Evolutionary conservation across 805 yeast species (phyloP).

Genomic region (Sugiyamaella floridensis): DNA sequence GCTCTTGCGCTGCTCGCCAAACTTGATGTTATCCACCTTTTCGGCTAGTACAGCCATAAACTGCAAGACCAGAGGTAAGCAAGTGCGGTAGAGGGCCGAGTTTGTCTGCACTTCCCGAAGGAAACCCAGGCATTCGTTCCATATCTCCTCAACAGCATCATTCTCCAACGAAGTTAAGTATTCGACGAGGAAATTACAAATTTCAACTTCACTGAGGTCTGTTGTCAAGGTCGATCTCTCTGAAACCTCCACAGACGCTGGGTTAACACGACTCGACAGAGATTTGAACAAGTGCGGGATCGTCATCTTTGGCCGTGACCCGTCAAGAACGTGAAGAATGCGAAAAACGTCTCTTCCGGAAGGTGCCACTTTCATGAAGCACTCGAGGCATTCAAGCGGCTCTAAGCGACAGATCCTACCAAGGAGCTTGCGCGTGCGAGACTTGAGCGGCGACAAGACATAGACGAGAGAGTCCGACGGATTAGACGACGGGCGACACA

Average conservation of each 20-base stretch:
- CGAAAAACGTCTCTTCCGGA: slow-evolving; percentile 41
- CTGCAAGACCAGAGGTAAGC: slow-evolving; percentile 49
- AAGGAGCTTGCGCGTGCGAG: slow-evolving; percentile 57
- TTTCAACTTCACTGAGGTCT: slow-evolving; percentile 38
- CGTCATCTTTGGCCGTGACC: slow-evolving; percentile 70
- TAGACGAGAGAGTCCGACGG: slow-evolving; percentile 6
- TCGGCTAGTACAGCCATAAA: slow-evolving; percentile 46
- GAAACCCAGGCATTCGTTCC: slow-evolving; percentile 51
- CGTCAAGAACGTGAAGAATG: slow-evolving; percentile 72
- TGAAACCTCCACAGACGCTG: slow-evolving; percentile 19
- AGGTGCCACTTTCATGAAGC: slow-evolving; percentile 40
- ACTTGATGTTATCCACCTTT: slow-evolving; percentile 52
- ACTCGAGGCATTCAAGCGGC: slow-evolving; percentile 65
- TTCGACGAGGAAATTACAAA: slow-evolving; percentile 48
- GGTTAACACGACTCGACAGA: slow-evolving; percentile 42
- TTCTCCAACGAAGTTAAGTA: slow-evolving; percentile 63
- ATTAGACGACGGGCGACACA: slow-evolving; percentile 2
- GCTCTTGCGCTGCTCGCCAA: slow-evolving; percentile 54
- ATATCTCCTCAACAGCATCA: slow-evolving; percentile 76
- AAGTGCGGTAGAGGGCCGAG: slow-evolving; percentile 39
- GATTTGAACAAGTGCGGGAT: slow-evolving; percentile 59
- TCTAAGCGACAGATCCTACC: slow-evolving; percentile 62
- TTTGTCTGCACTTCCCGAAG: slow-evolving; percentile 51
- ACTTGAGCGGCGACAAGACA: slow-evolving; percentile 47
- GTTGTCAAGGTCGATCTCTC: slow-evolving; percentile 42